phyloP scores from a whole-genome alignment of 1,284 basidiomycete species.

The Cerrena zonata region DNA sequence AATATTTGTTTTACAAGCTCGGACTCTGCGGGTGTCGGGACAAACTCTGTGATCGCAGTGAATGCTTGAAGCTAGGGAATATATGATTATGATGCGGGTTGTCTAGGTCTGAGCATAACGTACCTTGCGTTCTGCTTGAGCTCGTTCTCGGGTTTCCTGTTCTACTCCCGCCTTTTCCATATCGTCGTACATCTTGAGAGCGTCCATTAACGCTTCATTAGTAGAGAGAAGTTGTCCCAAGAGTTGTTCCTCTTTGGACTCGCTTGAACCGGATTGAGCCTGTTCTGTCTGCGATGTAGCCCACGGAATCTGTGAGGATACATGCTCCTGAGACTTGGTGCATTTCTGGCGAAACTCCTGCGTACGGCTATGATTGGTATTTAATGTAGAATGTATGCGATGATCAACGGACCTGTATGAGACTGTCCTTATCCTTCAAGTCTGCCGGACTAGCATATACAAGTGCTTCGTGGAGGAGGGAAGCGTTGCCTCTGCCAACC shows the following conservation, averaged over 20 bases:
- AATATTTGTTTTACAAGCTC: constrained; percentile 67
- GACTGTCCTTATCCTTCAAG: constrained; percentile 48
- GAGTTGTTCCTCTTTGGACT: constrained; percentile 53
- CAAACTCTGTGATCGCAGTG: constrained; percentile 37
- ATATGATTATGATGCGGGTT: too few relatives aligned
- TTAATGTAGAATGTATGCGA: background rate
- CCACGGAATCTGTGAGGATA: constrained; percentile 72
- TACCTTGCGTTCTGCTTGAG: constrained; percentile 23
- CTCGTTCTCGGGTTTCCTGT: constrained; percentile 39
- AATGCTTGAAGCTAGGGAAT: constrained; percentile 18
- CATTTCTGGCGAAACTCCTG: constrained; percentile 73
- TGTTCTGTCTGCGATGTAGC: constrained; percentile 69
- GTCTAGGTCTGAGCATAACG: too few relatives aligned
- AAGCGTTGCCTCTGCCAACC: constrained; percentile 66
- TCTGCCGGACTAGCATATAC: constrained; percentile 60
- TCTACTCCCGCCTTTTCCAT: constrained; percentile 56
- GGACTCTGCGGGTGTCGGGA: constrained; percentile 57
- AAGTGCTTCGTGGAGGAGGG: constrained; percentile 58
- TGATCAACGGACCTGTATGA: constrained; percentile 42
- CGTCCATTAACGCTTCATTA: constrained; percentile 47
- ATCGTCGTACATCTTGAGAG: constrained; percentile 53
- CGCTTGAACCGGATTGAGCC: constrained; percentile 24
- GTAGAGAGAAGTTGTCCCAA: constrained; percentile 59
- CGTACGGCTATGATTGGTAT: background rate
- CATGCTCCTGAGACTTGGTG: constrained; percentile 61